phyloP scores from a whole-genome alignment of 805 yeast genomes.

The Wickerhamiella parazyma region DNA sequence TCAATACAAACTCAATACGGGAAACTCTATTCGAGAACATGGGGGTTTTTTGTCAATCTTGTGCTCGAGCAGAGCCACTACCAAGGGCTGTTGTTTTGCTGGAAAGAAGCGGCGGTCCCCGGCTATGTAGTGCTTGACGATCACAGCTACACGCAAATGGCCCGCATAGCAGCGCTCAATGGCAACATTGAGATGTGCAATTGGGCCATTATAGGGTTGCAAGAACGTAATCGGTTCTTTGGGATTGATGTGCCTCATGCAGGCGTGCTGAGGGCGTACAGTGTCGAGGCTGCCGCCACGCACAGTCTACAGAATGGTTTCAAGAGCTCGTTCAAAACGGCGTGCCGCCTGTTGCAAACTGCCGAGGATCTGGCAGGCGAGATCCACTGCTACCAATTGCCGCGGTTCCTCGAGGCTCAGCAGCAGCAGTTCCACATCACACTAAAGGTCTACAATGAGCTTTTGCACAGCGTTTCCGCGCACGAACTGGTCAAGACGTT shows the following conservation, averaged over 20 bases:
- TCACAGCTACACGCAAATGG: slow-evolving; percentile 19
- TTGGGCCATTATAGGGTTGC: slow-evolving; percentile 23
- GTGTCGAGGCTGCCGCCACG: neutral
- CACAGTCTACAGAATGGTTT: neutral
- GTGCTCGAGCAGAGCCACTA: slow-evolving; percentile 18
- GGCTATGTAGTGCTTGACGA: slow-evolving; percentile 25
- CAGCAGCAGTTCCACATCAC: neutral
- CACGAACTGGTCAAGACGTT: slow-evolving; percentile 16
- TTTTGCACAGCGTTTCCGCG: slow-evolving; percentile 11
- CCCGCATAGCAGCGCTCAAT: slow-evolving; percentile 18
- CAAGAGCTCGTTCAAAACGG: neutral
- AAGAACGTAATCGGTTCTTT: slow-evolving; percentile 18
- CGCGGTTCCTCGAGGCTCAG: slow-evolving; percentile 16
- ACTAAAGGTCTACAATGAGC: slow-evolving; percentile 8
- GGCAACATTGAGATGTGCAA: slow-evolving; percentile 22
- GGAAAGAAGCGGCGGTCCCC: slow-evolving; percentile 20
- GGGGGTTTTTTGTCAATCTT: slow-evolving; percentile 23
- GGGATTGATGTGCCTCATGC: neutral
- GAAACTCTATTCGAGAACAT: slow-evolving; percentile 21
- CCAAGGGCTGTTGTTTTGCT: slow-evolving; percentile 20
- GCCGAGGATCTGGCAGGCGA: neutral
- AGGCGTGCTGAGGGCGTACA: neutral
- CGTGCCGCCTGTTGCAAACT: neutral
- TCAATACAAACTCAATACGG: slow-evolving; percentile 13
- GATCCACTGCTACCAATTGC: slow-evolving; percentile 13